These are phyloP conservation scores for Lactifluus piperatus DNA, from an alignment of 768 basidiomycete species.

Conservation along the genomic window DNA sequence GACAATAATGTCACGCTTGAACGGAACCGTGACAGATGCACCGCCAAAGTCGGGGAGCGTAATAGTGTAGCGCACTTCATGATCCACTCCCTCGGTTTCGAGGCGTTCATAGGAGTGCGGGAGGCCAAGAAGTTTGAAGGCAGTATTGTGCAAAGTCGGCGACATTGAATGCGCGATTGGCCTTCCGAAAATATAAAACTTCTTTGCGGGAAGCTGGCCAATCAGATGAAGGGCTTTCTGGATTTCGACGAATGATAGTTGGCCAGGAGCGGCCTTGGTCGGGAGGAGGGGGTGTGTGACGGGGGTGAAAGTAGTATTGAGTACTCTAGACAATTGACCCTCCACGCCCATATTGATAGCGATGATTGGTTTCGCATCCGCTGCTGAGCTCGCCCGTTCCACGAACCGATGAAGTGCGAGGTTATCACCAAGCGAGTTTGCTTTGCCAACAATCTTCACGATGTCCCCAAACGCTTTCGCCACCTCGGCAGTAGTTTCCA, in stretches of 20 bases:
- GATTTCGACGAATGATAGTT: slow-evolving; percentile 82
- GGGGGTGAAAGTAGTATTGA: slow-evolving; percentile 82
- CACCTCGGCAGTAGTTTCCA: slow-evolving; percentile 59
- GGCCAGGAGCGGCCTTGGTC: slow-evolving; percentile 83
- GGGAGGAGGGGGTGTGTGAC: slow-evolving; percentile 88
- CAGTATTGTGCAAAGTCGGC: slow-evolving; percentile 89
- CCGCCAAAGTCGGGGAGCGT: slow-evolving; percentile 76
- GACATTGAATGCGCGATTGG: slow-evolving; percentile 89
- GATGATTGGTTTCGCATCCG: slow-evolving; percentile 70
- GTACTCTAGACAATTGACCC: slow-evolving; percentile 85
- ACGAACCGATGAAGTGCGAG: slow-evolving; percentile 70
- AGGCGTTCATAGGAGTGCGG: slow-evolving; percentile 76
- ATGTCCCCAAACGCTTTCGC: slow-evolving; percentile 74
- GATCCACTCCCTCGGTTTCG: slow-evolving; percentile 60
- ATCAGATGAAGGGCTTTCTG: slow-evolving; percentile 73
- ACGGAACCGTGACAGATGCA: slow-evolving; percentile 93
- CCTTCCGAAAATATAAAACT: slow-evolving; percentile 82
- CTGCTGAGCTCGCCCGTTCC: slow-evolving; percentile 32
- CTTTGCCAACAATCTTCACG: slow-evolving; percentile 87
- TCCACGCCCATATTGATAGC: slow-evolving; percentile 89
- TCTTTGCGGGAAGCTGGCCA: slow-evolving; percentile 63
- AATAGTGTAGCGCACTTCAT: slow-evolving; percentile 56
- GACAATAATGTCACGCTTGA: slow-evolving; percentile 85
- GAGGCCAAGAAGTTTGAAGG: slow-evolving; percentile 68
- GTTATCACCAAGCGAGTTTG: slow-evolving; percentile 67